These are phyloP conservation scores for Pseudisothecium myosuroides DNA, from an alignment of 225 moss, liverwort and hornwort genomes.

Conservation along the genomic window DNA sequence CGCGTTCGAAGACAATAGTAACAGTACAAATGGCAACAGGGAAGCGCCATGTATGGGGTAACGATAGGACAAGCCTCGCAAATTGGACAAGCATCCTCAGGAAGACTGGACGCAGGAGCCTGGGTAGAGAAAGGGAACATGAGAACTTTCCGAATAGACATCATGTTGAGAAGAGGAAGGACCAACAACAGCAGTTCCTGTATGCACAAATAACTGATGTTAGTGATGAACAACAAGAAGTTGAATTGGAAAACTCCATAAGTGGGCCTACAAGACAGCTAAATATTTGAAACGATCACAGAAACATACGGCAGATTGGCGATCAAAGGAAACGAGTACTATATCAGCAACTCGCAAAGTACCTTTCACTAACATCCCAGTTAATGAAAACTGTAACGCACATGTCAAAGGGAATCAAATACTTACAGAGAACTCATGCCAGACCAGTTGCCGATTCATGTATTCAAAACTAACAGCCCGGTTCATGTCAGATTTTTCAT, in stretches of 20 bases:
- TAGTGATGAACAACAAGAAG: neutral
- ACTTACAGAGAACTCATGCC: slow-evolving; percentile 91
- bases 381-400: neutral
- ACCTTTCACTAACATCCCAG: neutral
- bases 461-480: slow-evolving; percentile 97
- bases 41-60: slow-evolving; percentile 66
- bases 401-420: neutral
- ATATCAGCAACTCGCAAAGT: neutral
- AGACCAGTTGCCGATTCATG: slow-evolving; percentile 98
- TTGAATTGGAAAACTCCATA: neutral
- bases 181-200: slow-evolving; percentile 91
- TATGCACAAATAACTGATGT: neutral
- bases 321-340: neutral
- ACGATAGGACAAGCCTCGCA: slow-evolving; percentile 71
- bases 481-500: slow-evolving; percentile 71
- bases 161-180: slow-evolving; percentile 84
- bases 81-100: slow-evolving; percentile 75
- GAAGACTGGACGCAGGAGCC: slow-evolving; percentile 32
- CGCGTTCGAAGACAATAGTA: slow-evolving; percentile 94
- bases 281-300: neutral
- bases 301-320: neutral
- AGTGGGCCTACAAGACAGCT: neutral
- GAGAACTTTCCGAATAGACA: slow-evolving; percentile 73
- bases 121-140: slow-evolving; percentile 59
- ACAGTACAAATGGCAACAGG: slow-evolving; percentile 86